A percentile compares a stretch with the other conserved stretches of the same genome.
phyloP scores from a whole-genome alignment of 2,329 filamentous ascomycete species.

The Venturia effusa region DNA sequence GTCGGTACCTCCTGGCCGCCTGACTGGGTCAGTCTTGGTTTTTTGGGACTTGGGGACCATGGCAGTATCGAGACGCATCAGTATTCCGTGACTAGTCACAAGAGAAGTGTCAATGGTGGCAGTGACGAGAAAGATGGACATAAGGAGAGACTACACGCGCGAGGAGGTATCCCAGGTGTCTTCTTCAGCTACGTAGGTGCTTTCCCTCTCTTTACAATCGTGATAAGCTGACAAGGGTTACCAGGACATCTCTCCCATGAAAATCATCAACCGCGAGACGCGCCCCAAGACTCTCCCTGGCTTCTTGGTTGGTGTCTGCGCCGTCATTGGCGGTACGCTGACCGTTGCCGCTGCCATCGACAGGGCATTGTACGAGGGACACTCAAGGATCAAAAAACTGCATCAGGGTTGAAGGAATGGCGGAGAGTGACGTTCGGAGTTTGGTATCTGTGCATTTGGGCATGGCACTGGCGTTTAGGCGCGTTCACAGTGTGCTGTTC shows the following conservation, averaged over 20 bases:
- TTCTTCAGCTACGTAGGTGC: conserved; percentile 91
- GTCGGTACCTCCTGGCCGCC: conserved; percentile 27
- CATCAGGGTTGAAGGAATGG: conserved; percentile 40
- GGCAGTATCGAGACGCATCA: conserved; percentile 95
- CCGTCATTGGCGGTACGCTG: conserved; percentile 85
- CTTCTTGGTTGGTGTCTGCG: conserved; percentile 89
- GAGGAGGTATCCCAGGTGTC: conserved; percentile 88
- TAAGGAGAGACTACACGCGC: conserved; percentile 79
- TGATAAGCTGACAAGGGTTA: background rate
- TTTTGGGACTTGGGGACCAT: conserved; percentile 52
- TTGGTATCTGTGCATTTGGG: background rate
- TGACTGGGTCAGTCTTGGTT: conserved; percentile 54
- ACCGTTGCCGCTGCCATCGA: conserved; percentile 93
- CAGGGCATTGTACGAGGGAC: conserved; percentile 81
- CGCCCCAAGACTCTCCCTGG: conserved; percentile 80
- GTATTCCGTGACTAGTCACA: conserved; percentile 95
- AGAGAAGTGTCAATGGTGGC: conserved; percentile 74
- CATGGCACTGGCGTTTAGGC: background rate
- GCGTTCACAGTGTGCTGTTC: background rate
- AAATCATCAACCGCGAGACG: conserved; percentile 93
- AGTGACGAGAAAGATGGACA: conserved; percentile 80
- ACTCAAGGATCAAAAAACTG: conserved; percentile 75
- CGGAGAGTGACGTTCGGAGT: background rate
- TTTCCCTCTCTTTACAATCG: background rate
- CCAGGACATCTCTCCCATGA: conserved; percentile 97